phyloP scores from a whole-genome alignment of 176 grass and related monocot genomes.

The Chloris gayana region DNA sequence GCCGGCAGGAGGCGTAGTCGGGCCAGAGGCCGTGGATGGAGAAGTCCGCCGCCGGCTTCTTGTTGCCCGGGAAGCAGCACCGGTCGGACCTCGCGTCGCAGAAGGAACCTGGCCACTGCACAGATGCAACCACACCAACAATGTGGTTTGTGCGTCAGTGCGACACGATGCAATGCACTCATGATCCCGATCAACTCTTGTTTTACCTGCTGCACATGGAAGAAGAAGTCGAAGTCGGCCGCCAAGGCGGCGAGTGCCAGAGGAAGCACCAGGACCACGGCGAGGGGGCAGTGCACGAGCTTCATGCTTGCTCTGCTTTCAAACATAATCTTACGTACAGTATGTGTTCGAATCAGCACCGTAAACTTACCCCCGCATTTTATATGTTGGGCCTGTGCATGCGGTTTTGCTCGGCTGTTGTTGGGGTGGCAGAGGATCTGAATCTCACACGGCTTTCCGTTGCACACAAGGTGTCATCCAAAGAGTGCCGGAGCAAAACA shows the following conservation, averaged over 20 bases:
- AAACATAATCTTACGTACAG: no score
- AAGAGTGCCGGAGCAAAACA: not conserved
- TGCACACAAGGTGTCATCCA: not conserved
- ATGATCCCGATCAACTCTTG: no score
- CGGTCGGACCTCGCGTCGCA: not conserved
- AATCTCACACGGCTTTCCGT: not conserved
- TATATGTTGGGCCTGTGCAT: not conserved
- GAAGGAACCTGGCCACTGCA: no score
- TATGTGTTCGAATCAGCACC: not conserved
- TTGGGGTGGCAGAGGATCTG: not conserved
- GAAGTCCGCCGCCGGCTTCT: slow-evolving; percentile 48
- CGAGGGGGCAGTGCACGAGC: not conserved
- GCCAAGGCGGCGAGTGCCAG: not conserved
- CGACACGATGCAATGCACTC: no score
- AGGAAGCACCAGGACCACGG: not conserved
- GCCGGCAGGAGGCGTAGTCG: slow-evolving; percentile 24
- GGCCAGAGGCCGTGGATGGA: slow-evolving; percentile 64
- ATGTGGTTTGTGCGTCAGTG: no score
- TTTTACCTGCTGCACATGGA: not conserved
- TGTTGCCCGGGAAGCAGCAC: not conserved
- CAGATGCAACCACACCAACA: no score
- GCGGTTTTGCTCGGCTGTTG: not conserved
- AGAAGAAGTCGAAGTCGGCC: not conserved
- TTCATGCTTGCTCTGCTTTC: not conserved
- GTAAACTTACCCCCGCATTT: not conserved